These are phyloP conservation scores for Coniochaeta pulveracea DNA, from an alignment of 2,329 filamentous ascomycete genomes.

Conservation along the genomic window DNA sequence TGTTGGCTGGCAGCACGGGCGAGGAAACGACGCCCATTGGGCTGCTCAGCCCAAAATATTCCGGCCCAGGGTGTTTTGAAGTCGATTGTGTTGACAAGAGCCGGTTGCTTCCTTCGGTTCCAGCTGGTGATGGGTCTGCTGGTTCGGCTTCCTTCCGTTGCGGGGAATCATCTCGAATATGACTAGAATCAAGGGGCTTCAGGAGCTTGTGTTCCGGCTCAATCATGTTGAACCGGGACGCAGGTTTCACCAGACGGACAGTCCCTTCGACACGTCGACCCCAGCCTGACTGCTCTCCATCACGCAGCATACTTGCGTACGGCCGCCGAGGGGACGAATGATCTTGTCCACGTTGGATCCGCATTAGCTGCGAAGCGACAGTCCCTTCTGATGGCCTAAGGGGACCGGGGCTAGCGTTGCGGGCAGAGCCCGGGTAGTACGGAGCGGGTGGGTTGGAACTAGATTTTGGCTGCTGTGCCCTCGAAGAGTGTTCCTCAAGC, in stretches of 20 bases:
- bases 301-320: slow-evolving; percentile 1
- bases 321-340: background rate
- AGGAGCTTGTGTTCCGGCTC: slow-evolving; percentile 2
- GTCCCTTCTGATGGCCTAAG: slow-evolving; percentile 1
- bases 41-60: no score
- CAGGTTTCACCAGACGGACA: slow-evolving; percentile 9
- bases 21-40: no score
- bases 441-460: background rate
- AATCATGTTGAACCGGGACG: slow-evolving; percentile 8
- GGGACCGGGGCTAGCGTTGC: background rate
- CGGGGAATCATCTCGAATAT: slow-evolving; percentile 1
- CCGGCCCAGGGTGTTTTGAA: no score
- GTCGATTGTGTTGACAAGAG: background rate
- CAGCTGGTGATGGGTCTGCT: background rate
- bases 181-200: background rate
- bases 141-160: background rate
- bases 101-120: background rate
- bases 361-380: background rate
- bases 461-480: no score
- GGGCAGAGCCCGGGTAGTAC: background rate
- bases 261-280: slow-evolving; percentile 8
- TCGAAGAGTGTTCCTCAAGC: background rate
- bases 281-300: slow-evolving; percentile 6
- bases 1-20: background rate
- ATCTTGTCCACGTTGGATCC: background rate